These are phyloP conservation scores for Coemansia sp. DNA, from an alignment of 192 early-diverging fungal genomes.

Conservation along the genomic window DNA sequence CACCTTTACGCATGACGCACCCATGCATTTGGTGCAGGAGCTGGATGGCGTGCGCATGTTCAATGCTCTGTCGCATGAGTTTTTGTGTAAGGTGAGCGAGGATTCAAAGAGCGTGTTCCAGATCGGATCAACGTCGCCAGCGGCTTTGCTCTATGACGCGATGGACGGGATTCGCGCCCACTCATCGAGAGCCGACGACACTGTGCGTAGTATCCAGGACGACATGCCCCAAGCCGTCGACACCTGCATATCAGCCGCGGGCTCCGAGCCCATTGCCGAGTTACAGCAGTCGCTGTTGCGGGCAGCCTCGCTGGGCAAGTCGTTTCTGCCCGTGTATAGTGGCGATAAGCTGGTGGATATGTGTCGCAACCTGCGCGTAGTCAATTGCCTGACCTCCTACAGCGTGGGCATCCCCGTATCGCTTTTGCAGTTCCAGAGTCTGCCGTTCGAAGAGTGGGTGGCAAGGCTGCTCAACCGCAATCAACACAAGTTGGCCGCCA, in stretches of 20 bases:
- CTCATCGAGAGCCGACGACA: constrained; percentile 88
- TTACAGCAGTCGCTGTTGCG: constrained; percentile 76
- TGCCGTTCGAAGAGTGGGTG: constrained; percentile 80
- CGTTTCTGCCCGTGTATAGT: constrained; percentile 84
- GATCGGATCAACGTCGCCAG: constrained; percentile 91
- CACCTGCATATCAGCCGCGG: constrained; percentile 88
- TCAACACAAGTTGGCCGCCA: constrained; percentile 81
- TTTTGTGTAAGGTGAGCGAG: constrained; percentile 74
- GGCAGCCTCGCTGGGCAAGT: constrained; percentile 92
- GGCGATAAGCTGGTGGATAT: constrained; percentile 84
- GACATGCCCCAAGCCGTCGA: constrained; percentile 87
- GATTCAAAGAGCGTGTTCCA: constrained; percentile 68
- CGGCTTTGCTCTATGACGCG: constrained; percentile 89
- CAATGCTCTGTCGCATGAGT: constrained; percentile 72
- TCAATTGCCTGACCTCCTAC: constrained; percentile 84
- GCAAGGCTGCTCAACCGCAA: constrained; percentile 81
- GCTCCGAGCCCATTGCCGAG: constrained; percentile 73
- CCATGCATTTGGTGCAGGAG: constrained; percentile 83
- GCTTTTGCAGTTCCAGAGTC: constrained; percentile 66
- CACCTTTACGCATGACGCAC: constrained; percentile 66
- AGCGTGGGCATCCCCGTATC: constrained; percentile 90
- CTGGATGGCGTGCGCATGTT: constrained; percentile 91
- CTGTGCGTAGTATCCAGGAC: constrained; percentile 80
- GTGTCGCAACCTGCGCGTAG: constrained; percentile 78
- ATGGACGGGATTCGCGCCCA: constrained; percentile 66